Conservation (phyloP, 495 filamentous ascomycete species). For the Bacidia rubella region DNA sequence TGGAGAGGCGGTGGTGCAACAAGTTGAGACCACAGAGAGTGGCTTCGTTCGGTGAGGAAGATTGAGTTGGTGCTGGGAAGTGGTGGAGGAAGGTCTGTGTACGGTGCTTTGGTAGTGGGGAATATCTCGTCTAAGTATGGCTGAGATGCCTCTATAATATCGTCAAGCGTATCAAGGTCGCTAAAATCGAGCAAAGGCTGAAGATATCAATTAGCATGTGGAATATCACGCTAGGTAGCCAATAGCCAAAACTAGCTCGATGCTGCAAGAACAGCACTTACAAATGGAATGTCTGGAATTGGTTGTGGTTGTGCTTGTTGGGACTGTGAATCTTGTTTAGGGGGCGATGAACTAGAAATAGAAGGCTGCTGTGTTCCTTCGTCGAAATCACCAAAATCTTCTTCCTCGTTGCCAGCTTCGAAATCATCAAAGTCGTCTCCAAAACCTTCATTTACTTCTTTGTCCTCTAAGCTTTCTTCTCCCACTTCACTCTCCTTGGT, state of each 20-base stretch:
- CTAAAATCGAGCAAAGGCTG: slow-evolving; percentile 65
- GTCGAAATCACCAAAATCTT: slow-evolving; percentile 85
- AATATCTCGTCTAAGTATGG: slow-evolving; percentile 43
- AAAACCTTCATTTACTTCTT: slow-evolving; percentile 38
- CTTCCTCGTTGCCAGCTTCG: slow-evolving; percentile 54
- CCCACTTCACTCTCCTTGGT: slow-evolving; percentile 17
- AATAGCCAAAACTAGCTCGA: background rate
- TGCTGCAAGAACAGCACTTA: slow-evolving; percentile 25
- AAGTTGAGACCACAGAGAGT: slow-evolving; percentile 92
- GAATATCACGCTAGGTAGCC: background rate
- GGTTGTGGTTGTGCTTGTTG: slow-evolving; percentile 32
- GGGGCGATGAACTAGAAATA: slow-evolving; percentile 27
- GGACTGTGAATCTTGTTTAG: slow-evolving; percentile 26
- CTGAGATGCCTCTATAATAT: slow-evolving; percentile 30
- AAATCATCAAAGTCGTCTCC: slow-evolving; percentile 97
- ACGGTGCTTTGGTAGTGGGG: slow-evolving; percentile 32
- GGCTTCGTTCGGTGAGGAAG: slow-evolving; percentile 49
- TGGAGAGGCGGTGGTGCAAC: slow-evolving; percentile 88
- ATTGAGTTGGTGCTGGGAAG: slow-evolving; percentile 27
- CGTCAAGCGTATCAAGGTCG: slow-evolving; percentile 38
- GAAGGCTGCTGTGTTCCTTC: slow-evolving; percentile 60
- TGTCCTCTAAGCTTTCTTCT: slow-evolving; percentile 16
- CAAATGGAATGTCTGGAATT: slow-evolving; percentile 30
- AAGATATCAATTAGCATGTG: slow-evolving; percentile 7
- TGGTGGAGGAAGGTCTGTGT: slow-evolving; percentile 24